Percentiles rank a stretch among this genome's conserved stretches.
phyloP scores from a whole-genome alignment of 2,329 filamentous ascomycete genomes.

The Fusarium musae region DNA sequence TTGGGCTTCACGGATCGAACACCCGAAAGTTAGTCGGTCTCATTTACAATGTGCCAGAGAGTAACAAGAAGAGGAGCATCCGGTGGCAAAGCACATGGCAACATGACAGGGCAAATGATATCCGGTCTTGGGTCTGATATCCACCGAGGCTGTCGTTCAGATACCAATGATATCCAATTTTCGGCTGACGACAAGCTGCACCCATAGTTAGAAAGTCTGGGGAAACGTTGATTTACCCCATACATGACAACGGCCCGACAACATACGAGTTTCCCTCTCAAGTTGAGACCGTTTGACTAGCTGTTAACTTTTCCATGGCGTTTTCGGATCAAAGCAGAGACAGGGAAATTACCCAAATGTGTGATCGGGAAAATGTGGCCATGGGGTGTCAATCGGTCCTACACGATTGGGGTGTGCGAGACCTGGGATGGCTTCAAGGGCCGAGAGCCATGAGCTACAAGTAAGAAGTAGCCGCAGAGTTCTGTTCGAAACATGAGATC shows the following conservation, averaged over 20 bases:
- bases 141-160: constrained; percentile 14
- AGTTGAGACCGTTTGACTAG: neutral
- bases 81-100: constrained; percentile 19
- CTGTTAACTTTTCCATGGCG: constrained; percentile 3
- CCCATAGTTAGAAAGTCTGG: constrained; percentile 9
- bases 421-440: constrained; percentile 14
- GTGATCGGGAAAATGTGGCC: constrained; percentile 4
- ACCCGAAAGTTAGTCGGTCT: constrained; percentile 32
- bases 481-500: constrained; percentile 6
- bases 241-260: constrained; percentile 1
- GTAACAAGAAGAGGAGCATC: constrained; percentile 4
- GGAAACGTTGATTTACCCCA: constrained; percentile 19
- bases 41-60: neutral
- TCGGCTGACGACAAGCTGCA: neutral
- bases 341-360: neutral
- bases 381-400: constrained; percentile 31
- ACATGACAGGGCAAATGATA: neutral
- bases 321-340: constrained; percentile 5
- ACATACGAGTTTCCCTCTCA: constrained; percentile 2
- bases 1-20: constrained; percentile 24
- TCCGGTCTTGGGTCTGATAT: constrained; percentile 9
- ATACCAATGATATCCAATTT: constrained; percentile 5
- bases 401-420: constrained; percentile 10
- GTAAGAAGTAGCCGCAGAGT: neutral
- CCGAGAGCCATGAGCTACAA: neutral